These are phyloP conservation scores for Piper longum DNA, from an alignment of 164 flowering plant species.

Conservation along the genomic window DNA sequence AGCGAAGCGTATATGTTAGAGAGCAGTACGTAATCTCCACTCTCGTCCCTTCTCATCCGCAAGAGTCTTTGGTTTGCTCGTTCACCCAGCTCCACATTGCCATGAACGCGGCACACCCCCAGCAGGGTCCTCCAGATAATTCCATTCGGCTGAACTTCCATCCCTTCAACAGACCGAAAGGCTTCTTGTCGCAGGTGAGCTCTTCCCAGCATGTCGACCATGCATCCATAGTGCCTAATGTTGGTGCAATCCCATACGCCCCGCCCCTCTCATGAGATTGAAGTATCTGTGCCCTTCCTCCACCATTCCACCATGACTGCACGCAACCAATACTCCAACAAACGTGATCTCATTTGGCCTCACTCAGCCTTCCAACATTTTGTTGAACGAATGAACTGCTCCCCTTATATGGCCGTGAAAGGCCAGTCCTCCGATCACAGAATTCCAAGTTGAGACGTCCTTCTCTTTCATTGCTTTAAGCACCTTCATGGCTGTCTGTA, in stretches of 20 bases:
- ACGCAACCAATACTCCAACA: conserved; percentile 48
- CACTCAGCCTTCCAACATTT: conserved; percentile 28
- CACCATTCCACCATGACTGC: conserved; percentile 62
- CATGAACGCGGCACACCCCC: conserved; percentile 55
- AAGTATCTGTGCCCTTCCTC: conserved; percentile 43
- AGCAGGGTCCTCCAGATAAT: conserved; percentile 64
- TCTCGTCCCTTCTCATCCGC: conserved; percentile 33
- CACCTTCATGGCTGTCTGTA: conserved; percentile 32
- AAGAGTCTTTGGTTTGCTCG: conserved; percentile 37
- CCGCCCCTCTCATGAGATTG: conserved; percentile 34
- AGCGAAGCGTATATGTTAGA: conserved; percentile 50
- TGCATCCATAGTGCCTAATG: conserved; percentile 58
- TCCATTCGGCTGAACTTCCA: conserved; percentile 49
- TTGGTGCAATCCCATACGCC: conserved; percentile 38
- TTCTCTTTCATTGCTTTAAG: conserved; percentile 35
- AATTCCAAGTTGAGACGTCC: conserved; percentile 53
- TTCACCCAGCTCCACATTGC: conserved; percentile 47
- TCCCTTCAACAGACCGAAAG: conserved; percentile 34
- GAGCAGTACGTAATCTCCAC: conserved; percentile 58
- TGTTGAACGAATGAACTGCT: conserved; percentile 26
- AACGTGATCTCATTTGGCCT: conserved; percentile 54
- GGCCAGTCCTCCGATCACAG: conserved; percentile 44
- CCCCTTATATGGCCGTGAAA: conserved; percentile 44
- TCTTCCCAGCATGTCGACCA: conserved; percentile 62
- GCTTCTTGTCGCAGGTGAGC: conserved; percentile 51